These are phyloP conservation scores for Saccharomyces hybrid DNA, from an alignment of 1,139 yeast genomes.

Conservation along the genomic window DNA sequence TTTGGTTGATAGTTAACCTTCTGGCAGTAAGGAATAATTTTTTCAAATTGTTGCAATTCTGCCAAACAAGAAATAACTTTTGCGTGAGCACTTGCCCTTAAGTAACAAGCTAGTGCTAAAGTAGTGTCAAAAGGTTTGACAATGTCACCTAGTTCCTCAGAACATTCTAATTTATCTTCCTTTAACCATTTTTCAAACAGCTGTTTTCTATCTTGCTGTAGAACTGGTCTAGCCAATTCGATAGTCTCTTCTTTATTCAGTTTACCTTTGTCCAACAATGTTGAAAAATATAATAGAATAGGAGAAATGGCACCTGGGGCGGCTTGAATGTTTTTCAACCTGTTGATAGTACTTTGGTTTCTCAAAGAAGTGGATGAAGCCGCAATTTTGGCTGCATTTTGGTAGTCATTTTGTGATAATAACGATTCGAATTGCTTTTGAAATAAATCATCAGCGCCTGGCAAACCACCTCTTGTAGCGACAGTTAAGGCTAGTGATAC, in stretches of 20 bases:
- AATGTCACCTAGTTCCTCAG: slow-evolving; percentile 95
- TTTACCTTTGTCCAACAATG: slow-evolving; percentile 86
- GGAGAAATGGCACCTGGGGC: slow-evolving; percentile 96
- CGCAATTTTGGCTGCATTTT: slow-evolving; percentile 93
- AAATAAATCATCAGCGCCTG: slow-evolving; percentile 93
- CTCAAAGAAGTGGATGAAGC: slow-evolving; percentile 92
- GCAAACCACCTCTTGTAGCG: slow-evolving; percentile 92
- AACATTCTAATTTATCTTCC: slow-evolving; percentile 86
- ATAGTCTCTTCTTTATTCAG: slow-evolving; percentile 90
- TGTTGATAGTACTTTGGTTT: slow-evolving; percentile 90
- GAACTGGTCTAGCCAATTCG: slow-evolving; percentile 90
- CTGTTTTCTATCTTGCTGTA: slow-evolving; percentile 92
- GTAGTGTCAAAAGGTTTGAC: slow-evolving; percentile 83
- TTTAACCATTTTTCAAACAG: slow-evolving; percentile 93
- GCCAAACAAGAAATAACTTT: slow-evolving; percentile 92
- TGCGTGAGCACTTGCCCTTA: slow-evolving; percentile 75
- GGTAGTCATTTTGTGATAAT: slow-evolving; percentile 78
- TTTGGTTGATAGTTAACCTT: slow-evolving; percentile 87
- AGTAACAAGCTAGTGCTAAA: slow-evolving; percentile 84
- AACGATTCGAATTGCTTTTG: slow-evolving; percentile 84
- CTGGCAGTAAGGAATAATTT: slow-evolving; percentile 88
- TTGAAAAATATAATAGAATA: slow-evolving; percentile 85
- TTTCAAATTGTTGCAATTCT: slow-evolving; percentile 93
- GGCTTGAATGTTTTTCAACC: slow-evolving; percentile 86
- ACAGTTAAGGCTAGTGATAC: slow-evolving; percentile 80